These are phyloP conservation scores for Gossypium longicalyx DNA, from an alignment of 345 rosid species.

Conservation along the genomic window DNA sequence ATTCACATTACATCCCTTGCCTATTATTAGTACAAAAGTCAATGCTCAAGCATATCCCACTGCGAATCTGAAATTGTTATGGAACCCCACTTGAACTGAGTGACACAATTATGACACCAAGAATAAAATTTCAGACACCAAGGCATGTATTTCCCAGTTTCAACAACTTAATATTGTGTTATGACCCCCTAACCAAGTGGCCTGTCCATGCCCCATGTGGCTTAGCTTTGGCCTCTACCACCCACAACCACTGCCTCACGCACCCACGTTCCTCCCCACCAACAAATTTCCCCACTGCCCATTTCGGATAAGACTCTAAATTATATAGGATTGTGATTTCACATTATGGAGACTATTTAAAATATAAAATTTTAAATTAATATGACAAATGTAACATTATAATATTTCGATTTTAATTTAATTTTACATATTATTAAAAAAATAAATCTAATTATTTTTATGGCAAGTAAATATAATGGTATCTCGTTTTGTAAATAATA, in stretches of 20 bases:
- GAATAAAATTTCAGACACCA: neutral
- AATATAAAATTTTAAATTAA: no score
- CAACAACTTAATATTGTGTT: neutral
- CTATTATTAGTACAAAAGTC: neutral
- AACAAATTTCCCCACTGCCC: neutral
- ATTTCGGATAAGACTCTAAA: no score
- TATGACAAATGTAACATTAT: no score
- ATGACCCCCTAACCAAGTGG: neutral
- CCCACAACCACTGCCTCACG: neutral
- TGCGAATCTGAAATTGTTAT: neutral
- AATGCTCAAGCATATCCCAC: neutral
- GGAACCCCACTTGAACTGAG: conserved; percentile 8
- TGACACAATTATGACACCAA: neutral
- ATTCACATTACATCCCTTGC: neutral
- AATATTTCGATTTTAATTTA: no score
- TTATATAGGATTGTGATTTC: no score
- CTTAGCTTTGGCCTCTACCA: neutral
- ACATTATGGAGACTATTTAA: no score
- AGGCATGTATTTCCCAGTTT: neutral
- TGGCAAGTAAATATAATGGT: no score
- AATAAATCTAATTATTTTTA: no score
- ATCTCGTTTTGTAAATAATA: no score
- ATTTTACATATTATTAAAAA: no score
- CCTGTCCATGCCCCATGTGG: neutral
- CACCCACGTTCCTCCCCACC: neutral